Percentiles rank a stretch among this genome's conserved stretches.
Evolutionary conservation across 2,329 filamentous ascomycete species (phyloP).

Genomic region (Dothistroma pini): DNA sequence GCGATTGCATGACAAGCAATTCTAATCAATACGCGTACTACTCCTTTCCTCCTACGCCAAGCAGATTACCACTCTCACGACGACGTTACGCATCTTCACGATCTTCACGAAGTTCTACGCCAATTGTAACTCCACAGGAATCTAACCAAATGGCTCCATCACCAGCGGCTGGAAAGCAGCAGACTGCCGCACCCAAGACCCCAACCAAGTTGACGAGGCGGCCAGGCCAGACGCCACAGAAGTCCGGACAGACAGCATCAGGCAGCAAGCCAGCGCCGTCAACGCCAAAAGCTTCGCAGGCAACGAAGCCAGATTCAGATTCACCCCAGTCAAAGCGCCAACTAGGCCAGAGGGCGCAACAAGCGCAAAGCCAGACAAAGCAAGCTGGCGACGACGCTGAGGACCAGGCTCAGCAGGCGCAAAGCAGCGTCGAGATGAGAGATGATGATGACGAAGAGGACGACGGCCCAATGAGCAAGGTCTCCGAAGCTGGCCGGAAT

Average conservation of each 20-base stretch:
- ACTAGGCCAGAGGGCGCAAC: conserved; percentile 39
- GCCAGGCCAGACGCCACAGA: conserved; percentile 33
- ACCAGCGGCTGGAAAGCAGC: conserved; percentile 48
- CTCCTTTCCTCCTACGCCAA: conserved; percentile 50
- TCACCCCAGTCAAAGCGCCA: conserved; percentile 33
- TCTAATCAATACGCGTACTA: conserved; percentile 50
- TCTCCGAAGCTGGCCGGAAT: conserved; percentile 45
- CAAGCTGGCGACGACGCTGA: conserved; percentile 35
- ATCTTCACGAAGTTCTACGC: conserved; percentile 27
- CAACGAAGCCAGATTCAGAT: conserved; percentile 37
- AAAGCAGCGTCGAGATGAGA: conserved; percentile 36
- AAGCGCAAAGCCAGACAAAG: conserved; percentile 29
- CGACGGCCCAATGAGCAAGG: conserved; percentile 42
- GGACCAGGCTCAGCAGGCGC: conserved; percentile 36
- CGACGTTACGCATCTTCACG: conserved; percentile 19
- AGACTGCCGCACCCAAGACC: conserved; percentile 46
- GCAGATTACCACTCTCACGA: conserved; percentile 41
- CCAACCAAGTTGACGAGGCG: conserved; percentile 50
- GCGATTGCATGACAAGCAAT: conserved; percentile 47
- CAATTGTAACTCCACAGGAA: conserved; percentile 30
- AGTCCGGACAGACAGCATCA: conserved; percentile 26
- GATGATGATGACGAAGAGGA: conserved; percentile 35
- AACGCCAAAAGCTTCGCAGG: conserved; percentile 29
- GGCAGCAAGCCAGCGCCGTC: conserved; percentile 26
- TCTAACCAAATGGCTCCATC: conserved; percentile 46